Evolutionary conservation across 768 basidiomycete species (phyloP).

Genomic region (Dioszegia crocea): DNA sequence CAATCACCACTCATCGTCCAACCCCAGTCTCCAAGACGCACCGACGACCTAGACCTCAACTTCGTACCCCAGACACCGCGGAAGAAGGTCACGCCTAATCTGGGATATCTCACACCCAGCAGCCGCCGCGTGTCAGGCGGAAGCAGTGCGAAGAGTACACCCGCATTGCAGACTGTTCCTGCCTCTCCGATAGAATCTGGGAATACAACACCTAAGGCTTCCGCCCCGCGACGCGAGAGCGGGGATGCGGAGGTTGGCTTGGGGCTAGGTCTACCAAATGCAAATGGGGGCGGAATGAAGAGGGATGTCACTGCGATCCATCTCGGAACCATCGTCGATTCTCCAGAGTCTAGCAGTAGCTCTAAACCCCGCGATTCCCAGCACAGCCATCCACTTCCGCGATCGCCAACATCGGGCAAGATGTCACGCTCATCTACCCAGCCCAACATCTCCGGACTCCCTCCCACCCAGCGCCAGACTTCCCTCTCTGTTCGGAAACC

Average conservation of each 20-base stretch:
- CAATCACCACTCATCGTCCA: slow-evolving; percentile 25
- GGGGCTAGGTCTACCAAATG: slow-evolving; percentile 11
- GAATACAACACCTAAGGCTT: neutral
- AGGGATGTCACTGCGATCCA: slow-evolving; percentile 13
- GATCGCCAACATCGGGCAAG: neutral
- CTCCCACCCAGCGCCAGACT: neutral
- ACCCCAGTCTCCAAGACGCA: slow-evolving; percentile 3
- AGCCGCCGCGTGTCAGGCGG: slow-evolving; percentile 20
- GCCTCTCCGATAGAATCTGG: slow-evolving; percentile 21
- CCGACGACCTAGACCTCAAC: slow-evolving; percentile 29
- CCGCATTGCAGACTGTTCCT: slow-evolving; percentile 26
- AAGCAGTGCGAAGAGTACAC: slow-evolving; percentile 18
- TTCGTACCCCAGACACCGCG: slow-evolving; percentile 40
- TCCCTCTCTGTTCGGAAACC: slow-evolving; percentile 6
- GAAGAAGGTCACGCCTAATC: slow-evolving; percentile 30
- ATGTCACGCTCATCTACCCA: slow-evolving; percentile 6
- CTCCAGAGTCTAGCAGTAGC: neutral
- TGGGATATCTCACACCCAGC: slow-evolving; percentile 39
- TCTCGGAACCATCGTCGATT: slow-evolving; percentile 1
- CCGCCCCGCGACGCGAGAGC: neutral
- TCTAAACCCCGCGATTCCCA: neutral
- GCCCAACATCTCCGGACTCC: neutral
- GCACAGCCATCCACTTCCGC: neutral
- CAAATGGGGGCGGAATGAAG: slow-evolving; percentile 4
- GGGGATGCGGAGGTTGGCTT: slow-evolving; percentile 10